A percentile compares a stretch with the other conserved stretches of the same genome.
These are phyloP conservation scores for Schizophyllum amplum DNA, from an alignment of 1,284 basidiomycete species.

Conservation along the genomic window DNA sequence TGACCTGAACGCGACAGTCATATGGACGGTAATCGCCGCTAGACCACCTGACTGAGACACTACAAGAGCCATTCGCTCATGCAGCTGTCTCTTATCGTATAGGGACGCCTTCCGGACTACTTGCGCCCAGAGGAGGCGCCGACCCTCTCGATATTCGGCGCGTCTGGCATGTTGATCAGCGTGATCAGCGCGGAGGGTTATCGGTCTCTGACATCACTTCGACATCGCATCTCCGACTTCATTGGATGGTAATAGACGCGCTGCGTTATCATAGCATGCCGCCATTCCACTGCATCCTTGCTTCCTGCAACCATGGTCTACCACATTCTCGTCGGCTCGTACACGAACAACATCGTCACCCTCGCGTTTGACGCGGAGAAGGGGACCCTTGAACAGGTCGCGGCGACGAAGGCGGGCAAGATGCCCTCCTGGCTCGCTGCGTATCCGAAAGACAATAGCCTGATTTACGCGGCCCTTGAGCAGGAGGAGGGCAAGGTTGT, in stretches of 20 bases:
- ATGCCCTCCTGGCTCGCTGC: constrained; percentile 65
- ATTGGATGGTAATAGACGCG: background rate
- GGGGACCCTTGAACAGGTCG: constrained; percentile 33
- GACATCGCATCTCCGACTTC: background rate
- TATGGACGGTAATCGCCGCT: too few relatives aligned
- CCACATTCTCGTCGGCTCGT: constrained; percentile 57
- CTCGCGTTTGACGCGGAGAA: constrained; percentile 33
- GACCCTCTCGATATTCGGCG: too few relatives aligned
- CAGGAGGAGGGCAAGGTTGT: constrained; percentile 51
- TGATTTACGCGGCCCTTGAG: constrained; percentile 57
- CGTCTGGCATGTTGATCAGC: too few relatives aligned
- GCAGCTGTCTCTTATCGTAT: too few relatives aligned
- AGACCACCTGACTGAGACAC: too few relatives aligned
- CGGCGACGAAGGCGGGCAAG: constrained; percentile 43
- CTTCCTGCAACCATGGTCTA: constrained; percentile 21
- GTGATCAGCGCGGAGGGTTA: background rate
- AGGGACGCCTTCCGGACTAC: too few relatives aligned
- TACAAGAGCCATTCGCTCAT: too few relatives aligned
- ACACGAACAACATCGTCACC: constrained; percentile 51
- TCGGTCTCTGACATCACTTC: background rate
- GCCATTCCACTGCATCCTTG: background rate
- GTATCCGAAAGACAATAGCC: constrained; percentile 43
- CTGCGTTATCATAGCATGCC: background rate
- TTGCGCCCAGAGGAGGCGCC: too few relatives aligned
- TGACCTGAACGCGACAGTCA: too few relatives aligned